Percentiles rank a stretch among this genome's conserved stretches.
phyloP scores from a whole-genome alignment of 2,329 filamentous ascomycete species.

The Neonectria hederae region DNA sequence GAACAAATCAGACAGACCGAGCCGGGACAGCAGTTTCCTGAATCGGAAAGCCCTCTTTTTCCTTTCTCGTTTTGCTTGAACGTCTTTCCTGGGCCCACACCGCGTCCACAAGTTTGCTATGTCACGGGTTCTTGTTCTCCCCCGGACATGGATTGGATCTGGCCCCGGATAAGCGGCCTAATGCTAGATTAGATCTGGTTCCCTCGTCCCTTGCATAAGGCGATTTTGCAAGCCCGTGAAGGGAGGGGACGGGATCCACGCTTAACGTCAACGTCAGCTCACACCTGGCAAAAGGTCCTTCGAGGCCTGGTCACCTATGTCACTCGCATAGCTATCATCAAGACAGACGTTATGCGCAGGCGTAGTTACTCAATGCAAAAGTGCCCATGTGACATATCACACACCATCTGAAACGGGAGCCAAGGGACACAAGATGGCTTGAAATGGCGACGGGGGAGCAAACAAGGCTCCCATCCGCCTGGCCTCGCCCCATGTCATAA shows the following conservation, averaged over 20 bases:
- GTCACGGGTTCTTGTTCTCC: neutral
- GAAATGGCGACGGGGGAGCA: conserved; percentile 12
- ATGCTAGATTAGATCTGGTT: conserved; percentile 6
- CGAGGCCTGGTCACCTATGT: neutral
- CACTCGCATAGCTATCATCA: neutral
- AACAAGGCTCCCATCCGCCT: neutral
- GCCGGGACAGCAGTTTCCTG: neutral
- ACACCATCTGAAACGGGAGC: neutral
- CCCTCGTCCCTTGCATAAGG: conserved; percentile 11
- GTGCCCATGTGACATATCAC: neutral
- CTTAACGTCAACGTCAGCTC: neutral
- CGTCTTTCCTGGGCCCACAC: neutral
- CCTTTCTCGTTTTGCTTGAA: too few species aligned
- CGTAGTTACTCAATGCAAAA: neutral
- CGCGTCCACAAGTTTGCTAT: neutral
- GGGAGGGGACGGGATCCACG: neutral
- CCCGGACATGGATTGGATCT: neutral
- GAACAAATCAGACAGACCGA: conserved; percentile 2
- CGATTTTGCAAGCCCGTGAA: neutral
- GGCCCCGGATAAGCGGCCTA: conserved; percentile 12
- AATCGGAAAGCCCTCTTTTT: neutral
- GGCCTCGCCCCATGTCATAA: conserved; percentile 8
- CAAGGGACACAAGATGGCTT: neutral
- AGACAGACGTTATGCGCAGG: conserved; percentile 8
- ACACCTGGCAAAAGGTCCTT: neutral